phyloP scores from a whole-genome alignment of 208 protist genomes.

The Strigomonas culicis region DNA sequence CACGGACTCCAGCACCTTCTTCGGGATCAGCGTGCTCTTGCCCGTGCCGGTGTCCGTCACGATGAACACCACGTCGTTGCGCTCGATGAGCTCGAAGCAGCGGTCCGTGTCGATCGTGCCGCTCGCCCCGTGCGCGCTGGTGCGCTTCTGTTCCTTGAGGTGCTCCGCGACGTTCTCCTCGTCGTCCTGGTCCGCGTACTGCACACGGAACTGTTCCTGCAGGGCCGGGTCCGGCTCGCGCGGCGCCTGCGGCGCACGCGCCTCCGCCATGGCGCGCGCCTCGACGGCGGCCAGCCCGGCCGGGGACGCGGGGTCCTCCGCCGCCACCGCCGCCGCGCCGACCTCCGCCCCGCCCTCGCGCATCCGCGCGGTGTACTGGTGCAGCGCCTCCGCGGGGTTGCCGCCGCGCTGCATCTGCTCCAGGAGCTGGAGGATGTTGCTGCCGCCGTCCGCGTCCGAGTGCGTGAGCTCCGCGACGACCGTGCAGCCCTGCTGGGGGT shows the following conservation, averaged over 20 bases:
- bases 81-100: conserved; percentile 52
- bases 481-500: neutral
- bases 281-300: neutral
- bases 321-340: too few species aligned
- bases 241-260: neutral
- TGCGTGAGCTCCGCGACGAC: conserved; percentile 6
- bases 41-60: conserved; percentile 86
- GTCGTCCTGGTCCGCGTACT: conserved; percentile 60
- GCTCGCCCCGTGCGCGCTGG: conserved; percentile 21
- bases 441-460: conserved; percentile 15
- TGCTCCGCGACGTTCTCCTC: conserved; percentile 24
- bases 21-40: conserved; percentile 84
- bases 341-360: neutral
- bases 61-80: conserved; percentile 83
- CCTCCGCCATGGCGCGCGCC: neutral
- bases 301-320: too few species aligned
- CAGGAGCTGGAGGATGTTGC: conserved; percentile 5
- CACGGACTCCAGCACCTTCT: conserved; percentile 51
- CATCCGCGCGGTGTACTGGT: neutral
- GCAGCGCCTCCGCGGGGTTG: too few species aligned
- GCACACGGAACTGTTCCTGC: conserved; percentile 40
- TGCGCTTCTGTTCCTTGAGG: conserved; percentile 31
- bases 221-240: conserved; percentile 20
- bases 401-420: too few species aligned
- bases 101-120: conserved; percentile 56